Base-by-base conservation (phyloP, 805 yeast species). In the Nakazawaea wickerhamii region DNA sequence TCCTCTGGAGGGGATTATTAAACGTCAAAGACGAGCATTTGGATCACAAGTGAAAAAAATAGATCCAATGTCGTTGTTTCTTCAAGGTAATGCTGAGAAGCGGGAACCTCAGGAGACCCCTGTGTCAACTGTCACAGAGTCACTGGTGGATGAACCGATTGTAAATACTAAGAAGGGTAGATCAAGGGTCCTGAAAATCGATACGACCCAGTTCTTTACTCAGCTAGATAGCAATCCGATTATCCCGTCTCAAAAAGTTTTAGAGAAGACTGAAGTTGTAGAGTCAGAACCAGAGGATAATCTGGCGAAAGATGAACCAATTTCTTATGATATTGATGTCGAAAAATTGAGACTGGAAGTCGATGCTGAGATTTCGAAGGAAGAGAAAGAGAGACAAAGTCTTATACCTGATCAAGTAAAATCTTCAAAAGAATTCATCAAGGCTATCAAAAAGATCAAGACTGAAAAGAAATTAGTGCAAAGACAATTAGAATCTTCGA, bases 371-470 rank as follows among this genome's bases (percentile, higher is more conserved):
- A 35, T 27, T 20, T 21, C 19, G 11, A 20, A n/a, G 3, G 34
- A 26, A 27, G 35, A 35, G 8, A 19, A 28, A 17, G 4, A 18
- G 18, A 4, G n/a, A 7, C 20, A 34, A 14, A 20, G 11, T 25
- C 7, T 26, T 11, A 31, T 25, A n/a, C 19, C 27, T 13, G 25
- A 15, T n/a, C 11, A 13, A n/a, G 13, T 20, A 5, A 32, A 15
- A 32, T 19, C 43, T 13, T 30, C 31, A 5, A 23, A 11, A 7
- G 25, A 17, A 9, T 34, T 43, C 14, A 20, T 43, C 4, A 32
- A 38, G 6, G 46, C 46, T 6, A 34, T 43, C 17, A 43, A 43
- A 14, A 33, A 38, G 15, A 34, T 43, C 22, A 43, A 43, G 33
- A 19, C 36, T 22, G 40, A 43, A 13, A 34, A 34, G 28, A 23